These are phyloP conservation scores for Plasmodium relictum DNA, from an alignment of 169 alveolate genomes.

Conservation along the genomic window DNA sequence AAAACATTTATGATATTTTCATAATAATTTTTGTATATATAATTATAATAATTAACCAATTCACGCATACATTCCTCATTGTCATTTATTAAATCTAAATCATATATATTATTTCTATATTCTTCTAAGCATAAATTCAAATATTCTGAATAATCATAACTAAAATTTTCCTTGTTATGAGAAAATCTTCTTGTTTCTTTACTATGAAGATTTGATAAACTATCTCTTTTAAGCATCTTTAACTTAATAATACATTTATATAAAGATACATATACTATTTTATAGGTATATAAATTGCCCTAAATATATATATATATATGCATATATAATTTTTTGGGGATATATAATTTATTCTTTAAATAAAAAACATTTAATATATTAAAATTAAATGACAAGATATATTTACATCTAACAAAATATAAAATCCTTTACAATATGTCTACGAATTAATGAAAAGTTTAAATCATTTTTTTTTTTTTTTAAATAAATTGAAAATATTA, in stretches of 20 bases:
- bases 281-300: background rate
- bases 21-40: constrained; percentile 70
- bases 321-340: background rate
- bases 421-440: constrained; percentile 58
- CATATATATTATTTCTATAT: constrained; percentile 74
- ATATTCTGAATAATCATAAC: constrained; percentile 60
- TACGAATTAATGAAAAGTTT: constrained; percentile 46
- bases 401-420: constrained; percentile 63
- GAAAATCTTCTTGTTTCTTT: constrained; percentile 76
- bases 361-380: constrained; percentile 31
- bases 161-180: constrained; percentile 56
- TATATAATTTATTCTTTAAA: constrained; percentile 15
- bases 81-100: constrained; percentile 76
- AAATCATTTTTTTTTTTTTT: constrained; percentile 35
- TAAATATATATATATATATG: constrained; percentile 5
- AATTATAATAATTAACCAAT: constrained; percentile 73
- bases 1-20: constrained; percentile 69
- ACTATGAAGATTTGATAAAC: constrained; percentile 59
- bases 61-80: constrained; percentile 79
- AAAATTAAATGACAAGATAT: constrained; percentile 32
- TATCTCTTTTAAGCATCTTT: constrained; percentile 78
- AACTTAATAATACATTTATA: constrained; percentile 31
- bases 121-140: constrained; percentile 72
- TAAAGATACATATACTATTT: constrained; percentile 31
- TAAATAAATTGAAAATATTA: constrained; percentile 30